Evolutionary conservation across 345 rosid genomes (phyloP).

Genomic region (Hibiscus syriacus): DNA sequence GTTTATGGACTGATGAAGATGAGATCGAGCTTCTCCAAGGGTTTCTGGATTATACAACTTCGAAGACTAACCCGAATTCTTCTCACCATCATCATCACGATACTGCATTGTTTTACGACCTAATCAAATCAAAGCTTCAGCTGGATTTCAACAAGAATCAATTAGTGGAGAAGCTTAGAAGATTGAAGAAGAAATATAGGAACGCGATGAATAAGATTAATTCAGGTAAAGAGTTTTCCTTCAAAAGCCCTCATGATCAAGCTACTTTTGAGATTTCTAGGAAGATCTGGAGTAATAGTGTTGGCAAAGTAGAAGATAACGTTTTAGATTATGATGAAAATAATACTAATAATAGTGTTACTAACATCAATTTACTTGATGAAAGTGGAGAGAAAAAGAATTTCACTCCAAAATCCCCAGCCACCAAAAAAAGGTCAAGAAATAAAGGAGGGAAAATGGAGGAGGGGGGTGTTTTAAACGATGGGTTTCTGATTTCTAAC

Average conservation of each 20-base stretch:
- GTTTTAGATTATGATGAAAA: slow-evolving; percentile 70
- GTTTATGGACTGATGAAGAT: slow-evolving; percentile 98
- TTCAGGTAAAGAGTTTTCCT: slow-evolving; percentile 80
- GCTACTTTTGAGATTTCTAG: slow-evolving; percentile 92
- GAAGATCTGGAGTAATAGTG: slow-evolving; percentile 70
- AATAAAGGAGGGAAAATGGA: slow-evolving; percentile 41
- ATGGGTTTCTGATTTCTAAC: slow-evolving; percentile 21
- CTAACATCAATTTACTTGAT: slow-evolving; percentile 27
- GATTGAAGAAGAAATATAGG: slow-evolving; percentile 88
- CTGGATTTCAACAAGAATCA: slow-evolving; percentile 96
- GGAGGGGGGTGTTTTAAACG: slow-evolving; percentile 35
- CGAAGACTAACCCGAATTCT: slow-evolving; percentile 43
- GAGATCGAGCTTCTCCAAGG: slow-evolving; percentile 97
- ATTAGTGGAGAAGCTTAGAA: slow-evolving; percentile 86
- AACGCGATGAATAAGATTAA: slow-evolving; percentile 62
- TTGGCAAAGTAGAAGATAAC: slow-evolving; percentile 40
- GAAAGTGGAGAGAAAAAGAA: slow-evolving; percentile 37
- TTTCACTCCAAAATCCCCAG: slow-evolving; percentile 24
- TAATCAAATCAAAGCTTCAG: slow-evolving; percentile 89
- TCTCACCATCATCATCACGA: slow-evolving; percentile 45
- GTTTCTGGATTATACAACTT: slow-evolving; percentile 67
- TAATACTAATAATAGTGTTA: slow-evolving; percentile 24
- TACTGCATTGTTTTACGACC: slow-evolving; percentile 86
- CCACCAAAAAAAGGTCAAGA: slow-evolving; percentile 39
- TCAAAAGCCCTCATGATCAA: slow-evolving; percentile 88